Base-by-base conservation (phyloP, 805 yeast species). In the Lipomyces lipofer region DNA sequence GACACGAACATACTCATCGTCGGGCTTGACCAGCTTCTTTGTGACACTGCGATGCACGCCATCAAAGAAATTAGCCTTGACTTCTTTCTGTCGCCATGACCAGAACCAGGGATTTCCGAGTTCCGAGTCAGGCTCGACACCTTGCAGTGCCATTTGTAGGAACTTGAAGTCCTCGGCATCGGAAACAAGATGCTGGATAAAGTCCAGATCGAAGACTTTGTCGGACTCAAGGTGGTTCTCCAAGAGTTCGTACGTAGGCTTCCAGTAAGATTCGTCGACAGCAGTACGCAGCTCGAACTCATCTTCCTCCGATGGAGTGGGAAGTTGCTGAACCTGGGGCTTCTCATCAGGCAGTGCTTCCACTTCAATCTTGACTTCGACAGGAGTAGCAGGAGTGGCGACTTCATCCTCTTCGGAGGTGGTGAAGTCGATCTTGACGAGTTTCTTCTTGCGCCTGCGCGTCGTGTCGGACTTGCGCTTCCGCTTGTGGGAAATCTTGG, bases 141-240 rank as follows among this genome's bases (percentile, higher is more conserved):
- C 67, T 4, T 64, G 56, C 9, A 84, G 67, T 0, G 81, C 72
- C 51, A 76, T 74, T 50, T 74, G 73, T 19, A 87, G 75, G 15
- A 85, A 65, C 33, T 65, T 67, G 45, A 83, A 71, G 68, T 90
- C 97, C 67, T 91, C 96, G 1, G 80, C 82, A 65, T 90, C 96
- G 62, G 80, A 81, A 4, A 90, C 70, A 2, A 81, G 52, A 1
- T 68, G 65, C 58, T 84, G 86, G 2, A 88, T 59, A 17, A 74
- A 73, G 4, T 71, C 73, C 21, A 89, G 63, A 43, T 79, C 82
- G 30, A 70, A 64, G 4, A 59, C 59, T 12, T 58, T 56, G 2
- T 69, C 66, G 4, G 58, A 30, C 35, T 69, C 70, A 42, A 75
- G 78, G 12, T 77, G 77, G 52, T 43, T 43, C n/a, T 51, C 46